Evolutionary conservation across 1,284 basidiomycete species (phyloP), one percentile per base, ranked within the genome.

Genomic region (Heliocybe sulcata): DNA sequence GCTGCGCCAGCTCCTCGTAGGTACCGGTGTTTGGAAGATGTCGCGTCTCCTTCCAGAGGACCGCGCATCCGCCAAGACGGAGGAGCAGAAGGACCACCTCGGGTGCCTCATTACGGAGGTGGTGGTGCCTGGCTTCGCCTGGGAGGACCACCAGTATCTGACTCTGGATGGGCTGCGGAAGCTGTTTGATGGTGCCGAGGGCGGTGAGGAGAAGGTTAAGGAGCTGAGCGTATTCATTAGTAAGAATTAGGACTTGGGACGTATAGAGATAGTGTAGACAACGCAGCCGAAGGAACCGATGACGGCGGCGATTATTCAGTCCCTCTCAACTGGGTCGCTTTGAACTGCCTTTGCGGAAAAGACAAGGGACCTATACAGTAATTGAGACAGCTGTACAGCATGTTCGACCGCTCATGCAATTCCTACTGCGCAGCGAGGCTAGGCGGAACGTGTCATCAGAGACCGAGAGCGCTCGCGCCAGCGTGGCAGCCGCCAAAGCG

Each of bases 71-170:
- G 61, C 60, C 23, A 35, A 56, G 38, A 50, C 56, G 16, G 42
- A 57, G 2, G 58, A 59, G 23, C 57, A 63, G 22, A 63, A 62
- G 54, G 69, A 73, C 26, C 55, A 51, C 9, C 64, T 64, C 0
- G 73, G 76, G 2, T 78, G 76, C 56, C 63, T 80, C 50, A 77
- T 80, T 58, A 75, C 74, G 4, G 77, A 79, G 61, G 74, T 79
- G 9, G 75, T 77, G 4, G 71, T 77, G 23, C 76, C 76, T 3
- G 75, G 76, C 1, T 78, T 78, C 58, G 62, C 69, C 27, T 77
- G 75, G 74, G 72, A 76, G 55, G 79, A 80, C 58, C 78, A 81
- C 56, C 58, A 64, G 22, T 79, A 71, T 58, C 58, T 79, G 64
- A 71, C 67, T 16, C 54, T 52, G 51, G 55, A 59, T 14, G 67